Evolutionary conservation across 371 early-diverging fungal species (phyloP).

Genomic region (Gilbertella persicaria): DNA sequence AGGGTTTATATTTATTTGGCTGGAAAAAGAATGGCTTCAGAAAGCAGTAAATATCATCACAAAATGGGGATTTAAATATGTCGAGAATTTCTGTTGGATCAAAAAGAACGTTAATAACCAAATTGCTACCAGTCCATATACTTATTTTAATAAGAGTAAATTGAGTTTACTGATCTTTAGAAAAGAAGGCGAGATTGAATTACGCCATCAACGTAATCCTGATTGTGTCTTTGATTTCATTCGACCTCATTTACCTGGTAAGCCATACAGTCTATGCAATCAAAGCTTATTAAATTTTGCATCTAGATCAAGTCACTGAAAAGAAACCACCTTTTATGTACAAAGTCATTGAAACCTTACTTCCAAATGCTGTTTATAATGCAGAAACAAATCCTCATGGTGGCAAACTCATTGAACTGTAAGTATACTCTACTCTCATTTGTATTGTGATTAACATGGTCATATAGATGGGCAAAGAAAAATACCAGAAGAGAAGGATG

Average conservation of each 20-base stretch:
- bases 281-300: not conserved
- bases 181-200: constrained; percentile 82
- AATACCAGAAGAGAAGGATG: constrained; percentile 51
- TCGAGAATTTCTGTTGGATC: constrained; percentile 95
- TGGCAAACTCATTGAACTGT: constrained; percentile 73
- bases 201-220: constrained; percentile 91
- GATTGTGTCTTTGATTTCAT: constrained; percentile 93
- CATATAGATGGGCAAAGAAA: constrained; percentile 52
- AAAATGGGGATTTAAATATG: constrained; percentile 89
- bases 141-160: constrained; percentile 83
- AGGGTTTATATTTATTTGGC: constrained; percentile 92
- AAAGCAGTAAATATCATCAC: constrained; percentile 71
- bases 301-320: constrained; percentile 64
- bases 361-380: constrained; percentile 76
- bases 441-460: not conserved
- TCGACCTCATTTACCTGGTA: constrained; percentile 63
- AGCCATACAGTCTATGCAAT: no score
- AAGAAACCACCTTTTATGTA: constrained; percentile 83
- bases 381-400: constrained; percentile 64
- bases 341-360: constrained; percentile 84
- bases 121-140: constrained; percentile 64
- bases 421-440: constrained; percentile 32
- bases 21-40: constrained; percentile 88
- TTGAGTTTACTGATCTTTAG: constrained; percentile 87
- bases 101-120: constrained; percentile 81